Base-by-base conservation (phyloP, 441 rosid genomes). In the Pelargonium cotyledonis region DNA sequence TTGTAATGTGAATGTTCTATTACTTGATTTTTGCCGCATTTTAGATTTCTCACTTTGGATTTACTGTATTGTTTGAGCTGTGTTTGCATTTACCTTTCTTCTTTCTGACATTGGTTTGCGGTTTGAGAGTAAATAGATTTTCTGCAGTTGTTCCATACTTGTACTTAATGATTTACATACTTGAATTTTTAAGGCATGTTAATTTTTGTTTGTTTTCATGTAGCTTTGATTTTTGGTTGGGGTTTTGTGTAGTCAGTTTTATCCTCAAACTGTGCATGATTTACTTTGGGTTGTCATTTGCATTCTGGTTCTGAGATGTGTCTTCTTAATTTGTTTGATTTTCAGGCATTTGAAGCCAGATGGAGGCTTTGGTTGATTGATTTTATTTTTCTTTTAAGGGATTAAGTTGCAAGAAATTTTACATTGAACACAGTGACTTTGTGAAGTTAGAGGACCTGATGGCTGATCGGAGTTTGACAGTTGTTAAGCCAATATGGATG, bases 401-500 rank as follows among this genome's bases (percentile, higher is more conserved):
- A 21, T 23, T 23, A 60, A 10, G 38, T 60, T 60, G 64, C 64
- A 21, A 26, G 35, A 31, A 10, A 19, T 23, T 60, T 60, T 3
- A 3, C 23, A 11, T 23, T 60, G 64, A 11, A 60, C 38, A 38
- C 12, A 23, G 64, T 60, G 64, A 11, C 64, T 60, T 60, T 23
- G 8, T 60, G 64, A 60, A 60, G 26, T 60, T 60, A 6, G 64
- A 60, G 64, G 64, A 60, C 64, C 10, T 26, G 15, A 81, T 85
- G 93, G 93, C 85, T 70, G 91, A 83, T 57, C 80, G 87, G 57
- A 76, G 66, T 46, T 67, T 74, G 65, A 73, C 26, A 76, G 78
- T 58, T 44, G 79, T 71, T 66, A 92, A 88, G 77, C 91, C 99
- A 53, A 81, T 89, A 76, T 92, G 99, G 98, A 80, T 89, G 89